Base-by-base conservation (phyloP, 1,284 basidiomycete species). In the Sphagnurus paluster region DNA sequence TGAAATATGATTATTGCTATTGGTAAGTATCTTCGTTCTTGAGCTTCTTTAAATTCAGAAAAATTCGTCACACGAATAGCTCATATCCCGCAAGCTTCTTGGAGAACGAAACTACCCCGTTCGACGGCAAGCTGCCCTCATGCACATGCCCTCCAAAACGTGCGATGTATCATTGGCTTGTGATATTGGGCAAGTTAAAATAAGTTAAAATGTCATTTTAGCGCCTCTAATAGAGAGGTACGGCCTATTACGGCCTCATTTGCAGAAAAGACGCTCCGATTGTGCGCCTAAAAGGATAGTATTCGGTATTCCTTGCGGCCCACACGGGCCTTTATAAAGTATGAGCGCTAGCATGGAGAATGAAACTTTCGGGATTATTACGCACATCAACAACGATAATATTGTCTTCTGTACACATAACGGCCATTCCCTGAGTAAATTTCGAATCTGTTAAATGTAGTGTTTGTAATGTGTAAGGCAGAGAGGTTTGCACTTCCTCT, bases 391-490 rank as follows among this genome's bases (percentile, higher is more conserved):
- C 75, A 8, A 79, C 57, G 35, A 82, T 60, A 5, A 82, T 55
- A 50, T 64, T 67, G 59, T 83, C 80, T 58, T 81, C 79, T 53
- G 69, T 75, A 62, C 79, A 71, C 74, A 83, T 74, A 9, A 69
- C 72, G 28, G 64, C 58, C 53, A 62, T 49, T 14, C 46, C 42
- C 50, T 29, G 53, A 56, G 36, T 58, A 52, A n/a, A 47, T 46
- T 36, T 55, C 49, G 42, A 50, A 48, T 43, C 52, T n/a, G n/a
- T n/a, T 32, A 59, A 30, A 24, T 48, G 45, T 20, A 66, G 45
- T 23, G 50, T 58, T 45, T 58, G 59, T 29, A 63, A 55, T 29
- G 69, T 65, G 56, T 72, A 79, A 24, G 77, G 76, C 40, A 82
- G 56, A 30, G 57, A 61, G 35, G 79, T 80, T 20, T 52, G 42